Conservation (phyloP, 2,329 filamentous ascomycete species). For the Alternaria viburni region DNA sequence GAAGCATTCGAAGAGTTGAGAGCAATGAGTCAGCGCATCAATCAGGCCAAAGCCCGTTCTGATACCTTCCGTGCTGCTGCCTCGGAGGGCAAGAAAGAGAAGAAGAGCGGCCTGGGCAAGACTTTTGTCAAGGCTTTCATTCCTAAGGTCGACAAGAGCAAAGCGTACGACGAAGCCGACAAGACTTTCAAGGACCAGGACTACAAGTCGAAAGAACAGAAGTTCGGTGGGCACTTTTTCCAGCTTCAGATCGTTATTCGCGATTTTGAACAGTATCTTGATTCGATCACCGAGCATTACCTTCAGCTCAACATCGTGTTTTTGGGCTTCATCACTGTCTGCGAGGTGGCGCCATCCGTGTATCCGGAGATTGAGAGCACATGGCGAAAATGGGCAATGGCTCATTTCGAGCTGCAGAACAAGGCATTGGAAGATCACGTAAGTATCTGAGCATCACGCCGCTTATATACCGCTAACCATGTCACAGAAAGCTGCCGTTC, state of each 20-base stretch:
- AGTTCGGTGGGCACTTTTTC: slow-evolving; percentile 90
- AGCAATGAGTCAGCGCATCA: slow-evolving; percentile 72
- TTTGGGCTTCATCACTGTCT: slow-evolving; percentile 81
- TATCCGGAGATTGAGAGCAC: slow-evolving; percentile 90
- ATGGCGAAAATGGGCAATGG: slow-evolving; percentile 89
- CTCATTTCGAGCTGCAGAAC: slow-evolving; percentile 83
- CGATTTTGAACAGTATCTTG: slow-evolving; percentile 91
- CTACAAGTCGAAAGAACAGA: slow-evolving; percentile 81
- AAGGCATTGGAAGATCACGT: slow-evolving; percentile 86
- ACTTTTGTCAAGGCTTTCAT: slow-evolving; percentile 86
- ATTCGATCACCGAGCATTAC: slow-evolving; percentile 80
- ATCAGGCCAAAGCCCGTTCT: slow-evolving; percentile 93
- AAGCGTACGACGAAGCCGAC: slow-evolving; percentile 69
- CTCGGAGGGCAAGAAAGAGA: slow-evolving; percentile 46
- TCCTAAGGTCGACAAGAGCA: slow-evolving; percentile 85
- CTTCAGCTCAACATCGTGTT: slow-evolving; percentile 81
- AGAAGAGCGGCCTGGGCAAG: slow-evolving; percentile 63
- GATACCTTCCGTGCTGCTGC: slow-evolving; percentile 69
- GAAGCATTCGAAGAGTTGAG: slow-evolving; percentile 73
- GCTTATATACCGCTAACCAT: slow-evolving; percentile 18
- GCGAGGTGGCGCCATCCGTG: slow-evolving; percentile 64
- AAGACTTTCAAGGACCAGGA: slow-evolving; percentile 76
- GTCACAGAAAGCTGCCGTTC: slow-evolving; percentile 66
- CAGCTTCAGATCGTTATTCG: slow-evolving; percentile 89
- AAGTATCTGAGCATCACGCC: slow-evolving; percentile 43